Evolutionary conservation across 2,329 filamentous ascomycete species (phyloP).

Genomic region (Zymoseptoria crescenta): DNA sequence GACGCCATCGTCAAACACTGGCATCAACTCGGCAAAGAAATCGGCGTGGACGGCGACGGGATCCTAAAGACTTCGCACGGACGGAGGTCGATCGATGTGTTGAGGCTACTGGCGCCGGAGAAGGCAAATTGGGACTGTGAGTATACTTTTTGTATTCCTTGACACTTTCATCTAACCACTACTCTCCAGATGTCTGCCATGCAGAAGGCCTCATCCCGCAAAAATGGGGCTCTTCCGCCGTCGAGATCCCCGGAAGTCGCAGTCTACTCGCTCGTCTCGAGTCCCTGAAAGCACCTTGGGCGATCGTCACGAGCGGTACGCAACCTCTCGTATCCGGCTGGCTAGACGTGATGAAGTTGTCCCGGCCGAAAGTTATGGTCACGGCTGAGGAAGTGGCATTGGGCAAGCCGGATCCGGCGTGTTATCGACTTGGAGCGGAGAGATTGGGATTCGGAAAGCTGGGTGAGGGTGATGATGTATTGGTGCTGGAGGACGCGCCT

Average conservation of each 20-base stretch:
- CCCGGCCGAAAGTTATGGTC: constrained; percentile 41
- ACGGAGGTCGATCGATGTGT: constrained; percentile 76
- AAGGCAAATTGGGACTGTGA: constrained; percentile 79
- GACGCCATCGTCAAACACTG: constrained; percentile 70
- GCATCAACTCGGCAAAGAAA: constrained; percentile 67
- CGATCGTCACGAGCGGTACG: constrained; percentile 58
- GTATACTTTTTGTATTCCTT: background rate
- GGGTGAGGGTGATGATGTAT: constrained; percentile 34
- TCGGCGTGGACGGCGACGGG: constrained; percentile 68
- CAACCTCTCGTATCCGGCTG: constrained; percentile 42
- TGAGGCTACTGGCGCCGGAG: constrained; percentile 69
- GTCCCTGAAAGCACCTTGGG: constrained; percentile 59
- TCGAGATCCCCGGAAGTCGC: constrained; percentile 79
- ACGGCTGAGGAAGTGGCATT: constrained; percentile 42
- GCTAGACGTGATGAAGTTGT: constrained; percentile 43
- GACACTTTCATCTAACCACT: background rate
- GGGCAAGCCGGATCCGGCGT: constrained; percentile 45
- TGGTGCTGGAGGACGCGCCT: constrained; percentile 85
- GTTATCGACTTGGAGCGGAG: constrained; percentile 39
- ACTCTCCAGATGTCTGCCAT: constrained; percentile 59
- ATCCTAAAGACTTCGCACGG: constrained; percentile 91
- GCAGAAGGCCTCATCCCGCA: constrained; percentile 73
- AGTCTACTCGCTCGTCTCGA: constrained; percentile 27
- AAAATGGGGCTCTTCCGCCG: constrained; percentile 67
- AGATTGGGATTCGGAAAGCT: constrained; percentile 36